Evolutionary conservation across 176 grass and related monocot genomes (phyloP), one percentile per base, ranked within the genome.

Genomic region (Triticum monococcum): DNA sequence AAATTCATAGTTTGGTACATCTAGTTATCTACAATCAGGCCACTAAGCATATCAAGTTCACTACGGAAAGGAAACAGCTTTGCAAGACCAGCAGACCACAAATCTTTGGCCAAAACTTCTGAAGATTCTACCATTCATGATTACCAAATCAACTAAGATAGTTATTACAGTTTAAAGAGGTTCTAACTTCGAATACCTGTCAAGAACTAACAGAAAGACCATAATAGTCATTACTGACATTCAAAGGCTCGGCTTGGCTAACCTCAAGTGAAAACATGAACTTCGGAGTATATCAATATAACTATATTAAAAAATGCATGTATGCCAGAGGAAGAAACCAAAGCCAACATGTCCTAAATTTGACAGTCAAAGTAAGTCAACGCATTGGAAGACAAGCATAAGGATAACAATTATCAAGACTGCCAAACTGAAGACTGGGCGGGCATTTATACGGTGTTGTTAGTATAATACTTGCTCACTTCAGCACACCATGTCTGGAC

Each of bases 331-430:
- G 66, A 71, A 68, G 31, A 59, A 35, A 81, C 26, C 3, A 36
- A 52, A 82, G 22, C 20, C 31, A 2, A 20, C 67, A 54, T 83
- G 13, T 16, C 35, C 13, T 20, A 59, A 16, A 59, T n/a, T 59
- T 82, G 50, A 26, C 46, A 72, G 13, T 83, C 48, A 83, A 64
- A 22, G 26, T 28, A 83, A 43, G 12, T 88, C 20, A 79, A 37
- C 6, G 37, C 64, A 57, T 18, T 17, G 13, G 7, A 62, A 62
- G 23, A 71, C 9, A 62, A 61, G 26, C 73, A 78, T 13, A 69
- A 57, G 3, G 12, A 77, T 60, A 12, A 17, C 3, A 31, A 81
- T 81, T 66, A 40, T 30, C 24, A 50, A 59, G 43, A 68, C 5
- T 32, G 12, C 31, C 24, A 68, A 66, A 76, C 7, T 82, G 25